These are phyloP conservation scores for Candida glaebosa DNA, from an alignment of 805 yeast species.

Conservation along the genomic window DNA sequence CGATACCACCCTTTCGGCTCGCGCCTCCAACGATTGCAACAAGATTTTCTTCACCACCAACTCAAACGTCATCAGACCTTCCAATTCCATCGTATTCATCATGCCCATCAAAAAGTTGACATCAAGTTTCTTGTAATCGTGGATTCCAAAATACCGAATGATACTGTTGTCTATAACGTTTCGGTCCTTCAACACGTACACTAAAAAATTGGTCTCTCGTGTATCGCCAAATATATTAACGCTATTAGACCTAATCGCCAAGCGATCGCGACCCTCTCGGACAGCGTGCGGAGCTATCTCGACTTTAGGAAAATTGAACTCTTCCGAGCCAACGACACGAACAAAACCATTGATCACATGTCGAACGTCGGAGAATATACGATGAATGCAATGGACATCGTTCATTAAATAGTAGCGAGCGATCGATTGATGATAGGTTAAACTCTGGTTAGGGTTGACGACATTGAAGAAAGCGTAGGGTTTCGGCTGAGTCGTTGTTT, in stretches of 20 bases:
- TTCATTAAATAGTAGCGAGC: conserved; percentile 4
- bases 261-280: not conserved
- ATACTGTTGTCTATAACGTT: not conserved
- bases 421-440: conserved; percentile 3
- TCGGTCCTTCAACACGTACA: not conserved
- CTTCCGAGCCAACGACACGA: not conserved
- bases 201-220: not conserved
- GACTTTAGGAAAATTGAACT: not conserved
- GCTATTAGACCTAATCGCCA: not conserved
- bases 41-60: conserved; percentile 2
- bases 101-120: not conserved
- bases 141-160: not conserved
- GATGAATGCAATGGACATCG: conserved; percentile 2
- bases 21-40: conserved; percentile 1
- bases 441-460: not conserved
- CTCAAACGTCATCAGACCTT: conserved; percentile 2
- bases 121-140: not conserved
- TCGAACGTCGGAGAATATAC: not conserved
- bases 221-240: not conserved
- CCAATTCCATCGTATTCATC: conserved; percentile 2
- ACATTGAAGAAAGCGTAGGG: conserved; percentile 2
- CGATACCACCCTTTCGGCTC: conserved; percentile 2
- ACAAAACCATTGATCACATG: not conserved
- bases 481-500: not conserved
- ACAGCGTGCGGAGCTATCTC: not conserved